These are phyloP conservation scores for Penicillium sp. DNA, from an alignment of 2,329 filamentous ascomycete genomes.

Conservation along the genomic window DNA sequence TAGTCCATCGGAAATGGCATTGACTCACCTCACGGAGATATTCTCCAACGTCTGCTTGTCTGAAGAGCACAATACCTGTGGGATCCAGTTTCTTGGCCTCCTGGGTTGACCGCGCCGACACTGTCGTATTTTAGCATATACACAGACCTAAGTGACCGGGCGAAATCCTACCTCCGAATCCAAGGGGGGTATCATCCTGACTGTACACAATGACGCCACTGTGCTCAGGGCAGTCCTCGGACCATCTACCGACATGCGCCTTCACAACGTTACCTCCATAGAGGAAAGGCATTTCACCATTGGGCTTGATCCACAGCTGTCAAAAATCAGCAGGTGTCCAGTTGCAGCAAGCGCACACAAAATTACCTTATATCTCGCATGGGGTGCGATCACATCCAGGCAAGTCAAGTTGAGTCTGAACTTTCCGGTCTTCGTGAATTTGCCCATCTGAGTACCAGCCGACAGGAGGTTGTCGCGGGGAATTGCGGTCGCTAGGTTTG, in stretches of 20 bases:
- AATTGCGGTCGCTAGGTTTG: constrained; percentile 84
- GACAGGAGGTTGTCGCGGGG: constrained; percentile 76
- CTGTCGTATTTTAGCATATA: not conserved
- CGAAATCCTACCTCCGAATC: constrained; percentile 59
- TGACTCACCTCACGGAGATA: constrained; percentile 69
- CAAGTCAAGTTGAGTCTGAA: constrained; percentile 91
- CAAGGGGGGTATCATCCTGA: constrained; percentile 84
- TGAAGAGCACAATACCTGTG: constrained; percentile 81
- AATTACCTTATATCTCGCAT: constrained; percentile 73
- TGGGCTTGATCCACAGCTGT: constrained; percentile 83
- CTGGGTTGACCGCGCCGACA: not conserved
- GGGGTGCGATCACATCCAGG: constrained; percentile 81
- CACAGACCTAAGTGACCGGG: not conserved
- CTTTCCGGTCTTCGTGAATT: constrained; percentile 95
- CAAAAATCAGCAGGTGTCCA: not conserved
- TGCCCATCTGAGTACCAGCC: constrained; percentile 84
- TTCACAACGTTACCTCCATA: constrained; percentile 68
- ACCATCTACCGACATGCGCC: constrained; percentile 76
- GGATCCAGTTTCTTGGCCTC: constrained; percentile 67
- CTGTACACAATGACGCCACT: constrained; percentile 83
- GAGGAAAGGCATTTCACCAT: constrained; percentile 72
- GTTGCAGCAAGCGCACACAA: not conserved
- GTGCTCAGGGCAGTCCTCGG: constrained; percentile 88
- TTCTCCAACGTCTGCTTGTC: constrained; percentile 90
- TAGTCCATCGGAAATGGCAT: not conserved